phyloP scores from a whole-genome alignment of 2,329 filamentous ascomycete species.

The Metarhizium anisopliae region DNA sequence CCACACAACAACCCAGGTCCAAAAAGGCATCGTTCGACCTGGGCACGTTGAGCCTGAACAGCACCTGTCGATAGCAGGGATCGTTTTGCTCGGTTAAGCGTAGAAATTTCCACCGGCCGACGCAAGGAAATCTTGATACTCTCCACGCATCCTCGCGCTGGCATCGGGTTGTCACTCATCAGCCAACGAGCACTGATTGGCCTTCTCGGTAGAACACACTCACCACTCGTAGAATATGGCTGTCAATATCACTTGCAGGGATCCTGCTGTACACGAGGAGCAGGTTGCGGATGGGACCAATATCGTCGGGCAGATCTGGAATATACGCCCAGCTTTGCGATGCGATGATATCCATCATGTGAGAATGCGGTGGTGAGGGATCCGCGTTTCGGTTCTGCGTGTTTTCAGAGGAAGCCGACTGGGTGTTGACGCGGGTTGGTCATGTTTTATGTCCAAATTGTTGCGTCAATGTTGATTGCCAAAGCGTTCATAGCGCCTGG shows the following conservation, averaged over 20 bases:
- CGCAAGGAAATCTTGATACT: slow-evolving; percentile 32
- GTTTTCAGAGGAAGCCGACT: neutral
- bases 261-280: slow-evolving; percentile 31
- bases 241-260: slow-evolving; percentile 23
- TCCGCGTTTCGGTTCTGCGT: neutral
- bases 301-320: slow-evolving; percentile 26
- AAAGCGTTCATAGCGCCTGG: neutral
- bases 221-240: slow-evolving; percentile 27
- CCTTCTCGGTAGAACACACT: slow-evolving; percentile 9
- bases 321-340: slow-evolving; percentile 27
- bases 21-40: slow-evolving; percentile 32
- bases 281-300: slow-evolving; percentile 25
- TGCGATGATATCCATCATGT: slow-evolving; percentile 25
- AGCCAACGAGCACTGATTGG: neutral
- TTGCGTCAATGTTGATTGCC: neutral
- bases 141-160: slow-evolving; percentile 39
- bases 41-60: slow-evolving; percentile 30
- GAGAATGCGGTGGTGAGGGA: neutral
- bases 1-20: slow-evolving; percentile 43
- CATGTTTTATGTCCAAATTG: neutral
- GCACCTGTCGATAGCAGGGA: slow-evolving; percentile 31
- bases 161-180: neutral
- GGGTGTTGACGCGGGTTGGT: neutral
- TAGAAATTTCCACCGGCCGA: slow-evolving; percentile 42
- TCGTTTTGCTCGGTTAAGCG: slow-evolving; percentile 32